phyloP scores from a whole-genome alignment of 1,284 basidiomycete species.

The Naganishia liquefaciens region DNA sequence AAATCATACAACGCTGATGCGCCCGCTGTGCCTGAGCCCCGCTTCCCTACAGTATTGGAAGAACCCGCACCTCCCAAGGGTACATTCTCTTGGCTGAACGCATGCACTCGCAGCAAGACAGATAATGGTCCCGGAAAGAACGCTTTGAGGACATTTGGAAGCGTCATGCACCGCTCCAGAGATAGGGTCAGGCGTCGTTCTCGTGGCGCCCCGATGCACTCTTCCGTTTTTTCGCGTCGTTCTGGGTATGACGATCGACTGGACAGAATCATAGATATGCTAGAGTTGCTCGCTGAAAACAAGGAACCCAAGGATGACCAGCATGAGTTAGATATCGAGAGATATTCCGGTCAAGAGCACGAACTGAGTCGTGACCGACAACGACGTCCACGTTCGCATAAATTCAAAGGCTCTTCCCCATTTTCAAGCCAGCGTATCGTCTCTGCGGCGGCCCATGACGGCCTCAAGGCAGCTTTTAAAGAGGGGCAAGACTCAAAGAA shows the following conservation, averaged over 20 bases:
- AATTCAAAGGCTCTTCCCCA: background rate
- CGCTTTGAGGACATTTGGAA: too few species aligned
- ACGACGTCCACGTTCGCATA: too few species aligned
- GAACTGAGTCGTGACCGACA: too few species aligned
- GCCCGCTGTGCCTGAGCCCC: conserved; percentile 6
- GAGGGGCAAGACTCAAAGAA: too few species aligned
- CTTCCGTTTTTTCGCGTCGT: conserved; percentile 6
- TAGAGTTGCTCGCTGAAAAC: conserved; percentile 5
- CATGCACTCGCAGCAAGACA: background rate
- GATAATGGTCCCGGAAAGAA: too few species aligned
- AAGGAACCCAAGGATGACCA: too few species aligned
- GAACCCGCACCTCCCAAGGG: background rate
- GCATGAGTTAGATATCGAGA: too few species aligned
- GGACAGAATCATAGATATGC: conserved; percentile 2
- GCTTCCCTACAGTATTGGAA: too few species aligned
- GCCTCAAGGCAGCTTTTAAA: too few species aligned
- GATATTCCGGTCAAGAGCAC: too few species aligned
- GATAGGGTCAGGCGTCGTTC: background rate
- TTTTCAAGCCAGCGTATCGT: background rate
- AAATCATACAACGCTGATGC: conserved; percentile 27
- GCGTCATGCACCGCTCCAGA: too few species aligned
- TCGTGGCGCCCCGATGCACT: background rate
- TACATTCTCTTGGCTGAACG: conserved; percentile 10
- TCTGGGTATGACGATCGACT: background rate
- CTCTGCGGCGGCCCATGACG: too few species aligned